Evolutionary conservation across 257 asterid species (phyloP), one percentile per base, ranked within the genome.

Genomic region (Nicotiana knightiana): DNA sequence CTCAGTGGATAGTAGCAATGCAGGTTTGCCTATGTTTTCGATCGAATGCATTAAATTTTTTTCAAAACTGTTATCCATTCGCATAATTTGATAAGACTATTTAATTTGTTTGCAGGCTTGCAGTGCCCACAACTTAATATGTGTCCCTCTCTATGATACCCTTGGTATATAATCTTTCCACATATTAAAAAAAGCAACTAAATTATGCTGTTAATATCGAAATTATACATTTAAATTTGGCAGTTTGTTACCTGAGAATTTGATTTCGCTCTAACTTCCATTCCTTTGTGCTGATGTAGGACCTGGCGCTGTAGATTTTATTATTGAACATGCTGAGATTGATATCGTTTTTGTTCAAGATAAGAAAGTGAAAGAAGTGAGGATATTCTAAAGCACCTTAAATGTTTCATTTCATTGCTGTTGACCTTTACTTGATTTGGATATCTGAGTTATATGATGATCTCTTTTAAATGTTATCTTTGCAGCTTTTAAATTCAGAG

Each of bases 1-100:
- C 99, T 79, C 97, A 96, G 85, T 96, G 99, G 99, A 92, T 96
- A 80, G 97, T 96, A 71, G 97, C 97, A 24, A 94, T 96, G 99
- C 95, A 94, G 99, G 99, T 90, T 76, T 80, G 78, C 33, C 28
- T 26, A 35, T 48, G 61, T 21, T 65, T 9, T 43, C n/a, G 24
- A 16, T 8, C 4, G 21, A 54, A 17, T 64, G 58, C 0, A 0
- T 55, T 28, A 39, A 26, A 18, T 10, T 65, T 65, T 58, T 64
- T 9, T 9, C 65, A 6, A 80, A 24, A 51, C 6, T 73, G 6
- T 24, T 46, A 5, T n/a, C 4, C 61, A 48, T 24, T 48, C 2
- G 51, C 43, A 53, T 30, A 26, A 55, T 68, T 43, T 83, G 77
- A 76, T 58, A 64, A 46, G 78, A 9, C 16, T 26, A 18, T 62